These are phyloP conservation scores for Psilocybe azurescens DNA, from an alignment of 768 basidiomycete genomes.

Conservation along the genomic window DNA sequence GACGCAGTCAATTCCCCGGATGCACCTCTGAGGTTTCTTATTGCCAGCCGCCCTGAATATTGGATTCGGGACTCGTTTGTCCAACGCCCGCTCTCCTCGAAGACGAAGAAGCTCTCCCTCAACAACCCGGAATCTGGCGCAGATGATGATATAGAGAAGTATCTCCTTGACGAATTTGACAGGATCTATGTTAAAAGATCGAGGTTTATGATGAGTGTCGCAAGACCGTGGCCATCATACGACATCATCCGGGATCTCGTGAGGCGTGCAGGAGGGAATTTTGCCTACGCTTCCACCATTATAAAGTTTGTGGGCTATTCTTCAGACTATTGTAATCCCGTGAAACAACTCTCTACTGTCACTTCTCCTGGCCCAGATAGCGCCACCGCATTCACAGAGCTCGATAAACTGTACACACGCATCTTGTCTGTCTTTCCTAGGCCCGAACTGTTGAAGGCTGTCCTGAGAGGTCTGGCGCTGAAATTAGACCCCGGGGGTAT, in stretches of 20 bases:
- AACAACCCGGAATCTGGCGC: neutral
- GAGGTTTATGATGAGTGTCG: neutral
- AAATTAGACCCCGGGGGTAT: neutral
- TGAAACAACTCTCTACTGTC: neutral
- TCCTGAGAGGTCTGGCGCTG: neutral
- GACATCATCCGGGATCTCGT: neutral
- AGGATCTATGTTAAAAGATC: slow-evolving; percentile 2
- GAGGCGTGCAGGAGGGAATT: slow-evolving; percentile 4
- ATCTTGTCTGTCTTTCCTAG: neutral
- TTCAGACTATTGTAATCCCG: neutral
- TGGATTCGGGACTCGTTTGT: neutral
- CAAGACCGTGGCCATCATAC: neutral
- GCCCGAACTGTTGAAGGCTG: neutral
- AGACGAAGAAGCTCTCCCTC: neutral
- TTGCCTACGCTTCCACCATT: slow-evolving; percentile 10
- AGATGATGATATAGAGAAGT: neutral
- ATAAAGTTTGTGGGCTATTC: slow-evolving; percentile 9
- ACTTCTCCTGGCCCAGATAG: neutral
- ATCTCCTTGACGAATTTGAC: neutral
- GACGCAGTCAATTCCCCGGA: neutral
- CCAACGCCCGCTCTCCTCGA: neutral
- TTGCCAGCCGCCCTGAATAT: slow-evolving; percentile 6
- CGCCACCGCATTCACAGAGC: neutral
- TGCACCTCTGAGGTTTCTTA: slow-evolving; percentile 1
- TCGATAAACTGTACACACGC: slow-evolving; percentile 4